Evolutionary conservation across 139 green algal species (phyloP), one percentile per base, ranked within the genome.

Genomic region (Asterochloris sp.): DNA sequence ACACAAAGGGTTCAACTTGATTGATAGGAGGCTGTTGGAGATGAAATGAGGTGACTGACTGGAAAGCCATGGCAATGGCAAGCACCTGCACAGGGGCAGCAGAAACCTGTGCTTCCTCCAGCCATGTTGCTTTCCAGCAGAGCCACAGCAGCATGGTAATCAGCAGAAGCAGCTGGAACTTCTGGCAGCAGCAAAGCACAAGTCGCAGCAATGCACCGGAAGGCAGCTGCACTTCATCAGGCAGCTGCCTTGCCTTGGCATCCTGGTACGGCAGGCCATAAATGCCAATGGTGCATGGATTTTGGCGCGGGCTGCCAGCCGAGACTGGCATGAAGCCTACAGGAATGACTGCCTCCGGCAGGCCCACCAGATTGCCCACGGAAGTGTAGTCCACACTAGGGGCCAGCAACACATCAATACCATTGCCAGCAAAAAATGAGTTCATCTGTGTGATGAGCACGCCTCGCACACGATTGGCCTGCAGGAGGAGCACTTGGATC

Each of bases 21-120:
- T 87, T 63, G 21, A 87, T 81, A 47, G 84, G 84, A 4, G 84
- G 84, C n/a, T 64, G 73, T 63, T 76, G 62, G 17, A 87, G 81
- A 26, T 87, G 84, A 24, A 78, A 64, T 12, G n/a, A 63, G 54
- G 84, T 86, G 1, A 62, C 73, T 16, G 62, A 69, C 84, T 87
- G 84, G 19, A 74, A 87, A 26, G 79, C 79, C 73, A 80, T 79
- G 19, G 47, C 84, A 19, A 87, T 61, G 2, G 79, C 84, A 23
- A 87, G 47, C 11, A 87, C 64, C 84, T 82, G 69, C 64, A 61
- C 17, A 29, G 47, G 62, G 24, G 10, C 11, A 26, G 26, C 17
- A 13, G 14, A 28, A 78, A 27, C 23, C 11, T 62, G 54, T 81
- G 15, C n/a, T 61, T 26, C 4, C 11, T 75, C 26, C 13, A 83